phyloP scores from a whole-genome alignment of 495 filamentous ascomycete species.

The Ramalina intermedia region DNA sequence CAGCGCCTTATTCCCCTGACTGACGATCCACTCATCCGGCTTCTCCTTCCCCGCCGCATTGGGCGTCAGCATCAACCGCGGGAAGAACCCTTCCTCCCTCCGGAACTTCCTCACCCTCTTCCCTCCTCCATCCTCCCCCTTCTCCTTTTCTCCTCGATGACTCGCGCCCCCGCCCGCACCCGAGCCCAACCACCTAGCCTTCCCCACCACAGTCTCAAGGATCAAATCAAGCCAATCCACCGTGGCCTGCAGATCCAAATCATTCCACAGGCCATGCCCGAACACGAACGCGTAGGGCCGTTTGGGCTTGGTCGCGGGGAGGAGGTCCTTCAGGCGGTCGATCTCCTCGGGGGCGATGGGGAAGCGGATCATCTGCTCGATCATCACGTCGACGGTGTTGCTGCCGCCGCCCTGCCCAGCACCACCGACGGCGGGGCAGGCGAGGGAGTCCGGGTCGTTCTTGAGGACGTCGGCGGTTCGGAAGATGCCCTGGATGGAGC shows the following conservation, averaged over 20 bases:
- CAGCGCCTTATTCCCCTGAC: slow-evolving; percentile 36
- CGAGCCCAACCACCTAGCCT: slow-evolving; percentile 16
- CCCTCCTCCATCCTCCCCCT: background rate
- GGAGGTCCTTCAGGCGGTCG: slow-evolving; percentile 23
- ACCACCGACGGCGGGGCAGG: slow-evolving; percentile 16
- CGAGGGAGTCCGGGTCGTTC: slow-evolving; percentile 29
- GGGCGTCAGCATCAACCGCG: slow-evolving; percentile 34
- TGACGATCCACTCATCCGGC: slow-evolving; percentile 35
- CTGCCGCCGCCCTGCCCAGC: too few relatives aligned
- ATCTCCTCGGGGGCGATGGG: slow-evolving; percentile 32
- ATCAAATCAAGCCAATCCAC: slow-evolving; percentile 30
- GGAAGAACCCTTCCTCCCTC: slow-evolving; percentile 16
- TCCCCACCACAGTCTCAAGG: slow-evolving; percentile 16
- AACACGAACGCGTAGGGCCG: slow-evolving; percentile 33
- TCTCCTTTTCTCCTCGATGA: slow-evolving; percentile 1
- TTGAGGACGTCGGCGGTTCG: slow-evolving; percentile 34
- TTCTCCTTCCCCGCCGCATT: slow-evolving; percentile 39
- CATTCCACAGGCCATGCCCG: slow-evolving; percentile 38
- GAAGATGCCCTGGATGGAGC: slow-evolving; percentile 39
- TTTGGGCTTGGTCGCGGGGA: slow-evolving; percentile 22
- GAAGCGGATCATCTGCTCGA: slow-evolving; percentile 35
- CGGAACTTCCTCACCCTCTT: background rate
- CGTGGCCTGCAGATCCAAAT: slow-evolving; percentile 31
- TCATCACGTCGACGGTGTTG: slow-evolving; percentile 28
- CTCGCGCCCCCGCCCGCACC: background rate